These are phyloP conservation scores for Fonsecaea monophora DNA, from an alignment of 2,329 filamentous ascomycete genomes.

Conservation along the genomic window DNA sequence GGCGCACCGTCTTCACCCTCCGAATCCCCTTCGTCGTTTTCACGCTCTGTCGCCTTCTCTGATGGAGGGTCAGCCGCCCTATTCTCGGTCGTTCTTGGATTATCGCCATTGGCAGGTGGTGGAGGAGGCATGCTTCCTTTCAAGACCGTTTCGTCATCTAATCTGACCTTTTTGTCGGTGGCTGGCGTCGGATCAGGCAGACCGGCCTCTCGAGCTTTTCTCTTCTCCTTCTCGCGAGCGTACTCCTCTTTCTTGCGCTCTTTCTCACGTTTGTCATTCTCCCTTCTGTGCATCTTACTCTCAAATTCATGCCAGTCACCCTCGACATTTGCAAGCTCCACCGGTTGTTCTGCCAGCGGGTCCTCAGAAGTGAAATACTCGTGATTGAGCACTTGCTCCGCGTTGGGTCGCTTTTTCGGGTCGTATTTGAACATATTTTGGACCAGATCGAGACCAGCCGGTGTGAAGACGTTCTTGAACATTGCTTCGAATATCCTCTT, in stretches of 20 bases:
- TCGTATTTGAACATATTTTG: slow-evolving; percentile 88
- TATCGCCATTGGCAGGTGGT: slow-evolving; percentile 22
- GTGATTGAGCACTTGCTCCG: slow-evolving; percentile 82
- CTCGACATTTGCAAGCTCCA: slow-evolving; percentile 80
- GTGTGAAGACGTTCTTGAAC: slow-evolving; percentile 77
- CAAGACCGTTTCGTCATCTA: slow-evolving; percentile 11
- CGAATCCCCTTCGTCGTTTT: slow-evolving; percentile 31
- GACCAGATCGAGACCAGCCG: slow-evolving; percentile 82
- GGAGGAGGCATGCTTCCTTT: slow-evolving; percentile 23
- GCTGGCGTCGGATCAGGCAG: slow-evolving; percentile 21
- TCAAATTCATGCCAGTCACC: slow-evolving; percentile 99
- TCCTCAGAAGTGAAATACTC: slow-evolving; percentile 86
- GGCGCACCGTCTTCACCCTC: slow-evolving; percentile 39
- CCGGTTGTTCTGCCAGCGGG: slow-evolving; percentile 75
- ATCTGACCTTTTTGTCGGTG: slow-evolving; percentile 26
- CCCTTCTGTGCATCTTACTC: slow-evolving; percentile 89
- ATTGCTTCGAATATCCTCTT: slow-evolving; percentile 76
- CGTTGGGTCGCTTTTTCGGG: slow-evolving; percentile 80
- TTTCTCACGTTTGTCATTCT: slow-evolving; percentile 73
- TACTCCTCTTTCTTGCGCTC: slow-evolving; percentile 61
- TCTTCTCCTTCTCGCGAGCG: slow-evolving; percentile 55
- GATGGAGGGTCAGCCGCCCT: neutral
- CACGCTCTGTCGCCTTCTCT: slow-evolving; percentile 2
- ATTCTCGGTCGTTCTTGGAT: slow-evolving; percentile 3
- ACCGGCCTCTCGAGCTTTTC: slow-evolving; percentile 49